phyloP scores from a whole-genome alignment of 306 rosid genomes.

The Trifolium subterraneum region DNA sequence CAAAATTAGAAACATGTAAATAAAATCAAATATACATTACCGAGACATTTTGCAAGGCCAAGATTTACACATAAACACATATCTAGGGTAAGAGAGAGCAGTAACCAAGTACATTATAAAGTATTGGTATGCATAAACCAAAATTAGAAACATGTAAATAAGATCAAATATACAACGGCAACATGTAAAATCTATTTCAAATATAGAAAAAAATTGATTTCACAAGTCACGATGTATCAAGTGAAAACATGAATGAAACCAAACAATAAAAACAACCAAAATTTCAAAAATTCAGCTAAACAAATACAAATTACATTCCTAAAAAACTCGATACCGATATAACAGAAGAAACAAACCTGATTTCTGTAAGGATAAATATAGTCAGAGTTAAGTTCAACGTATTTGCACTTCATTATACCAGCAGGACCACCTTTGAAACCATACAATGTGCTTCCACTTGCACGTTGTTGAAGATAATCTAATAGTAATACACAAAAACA shows the following conservation, averaged over 20 bases:
- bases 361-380: conserved; percentile 90
- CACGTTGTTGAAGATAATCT: conserved; percentile 93
- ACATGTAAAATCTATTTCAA: conserved; percentile 12
- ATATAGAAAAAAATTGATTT: neutral
- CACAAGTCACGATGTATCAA: conserved; percentile 7
- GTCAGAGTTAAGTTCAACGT: conserved; percentile 71
- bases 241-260: neutral
- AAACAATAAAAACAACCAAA: neutral
- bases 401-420: conserved; percentile 94
- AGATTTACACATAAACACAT: neutral
- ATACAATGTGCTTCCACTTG: conserved; percentile 78
- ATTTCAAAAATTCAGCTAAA: neutral
- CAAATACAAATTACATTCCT: conserved; percentile 12
- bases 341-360: conserved; percentile 60
- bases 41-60: neutral
- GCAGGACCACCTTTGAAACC: conserved; percentile 99
- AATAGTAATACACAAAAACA: conserved; percentile 17
- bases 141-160: conserved; percentile 10
- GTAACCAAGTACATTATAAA: neutral
- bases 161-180: neutral
- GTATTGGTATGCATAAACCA: neutral
- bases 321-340: neutral
- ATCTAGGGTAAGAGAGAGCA: neutral
- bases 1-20: conserved; percentile 1
- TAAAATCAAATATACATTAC: neutral